A percentile compares a stretch with the other conserved stretches of the same genome.
phyloP scores from a whole-genome alignment of 257 asterid species.

The Vinca minor region DNA sequence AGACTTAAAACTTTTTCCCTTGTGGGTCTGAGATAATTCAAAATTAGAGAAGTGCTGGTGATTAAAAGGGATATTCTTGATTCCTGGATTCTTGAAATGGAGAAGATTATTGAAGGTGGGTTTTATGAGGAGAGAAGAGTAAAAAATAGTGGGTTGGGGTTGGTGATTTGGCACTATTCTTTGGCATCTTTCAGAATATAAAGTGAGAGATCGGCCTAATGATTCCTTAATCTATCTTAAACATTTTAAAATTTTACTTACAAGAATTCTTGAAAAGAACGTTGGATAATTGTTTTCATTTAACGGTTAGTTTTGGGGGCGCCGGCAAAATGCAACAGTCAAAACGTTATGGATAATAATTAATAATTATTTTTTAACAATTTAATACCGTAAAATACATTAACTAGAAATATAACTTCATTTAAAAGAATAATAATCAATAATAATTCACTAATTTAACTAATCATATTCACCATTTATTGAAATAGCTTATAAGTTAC shows the following conservation, averaged over 20 bases:
- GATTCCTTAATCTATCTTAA: constrained; percentile 22
- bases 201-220: constrained; percentile 17
- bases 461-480: too few relatives aligned
- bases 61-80: constrained; percentile 10
- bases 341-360: too few relatives aligned
- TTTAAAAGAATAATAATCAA: too few relatives aligned
- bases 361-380: too few relatives aligned
- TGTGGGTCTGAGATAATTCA: constrained; percentile 7
- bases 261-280: background rate
- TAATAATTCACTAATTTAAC: too few relatives aligned
- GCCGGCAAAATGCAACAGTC: too few relatives aligned
- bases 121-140: background rate
- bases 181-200: constrained; percentile 8
- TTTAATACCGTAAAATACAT: too few relatives aligned
- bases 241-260: background rate
- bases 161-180: background rate
- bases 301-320: too few relatives aligned
- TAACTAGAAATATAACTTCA: too few relatives aligned
- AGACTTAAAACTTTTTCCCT: constrained; percentile 15
- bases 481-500: too few relatives aligned
- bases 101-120: background rate
- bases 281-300: too few relatives aligned
- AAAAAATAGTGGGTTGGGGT: background rate
- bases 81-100: background rate
- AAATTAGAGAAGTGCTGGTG: constrained; percentile 7